Conservation (phyloP, 1,284 basidiomycete species). For the Ganoderma meredithae region DNA sequence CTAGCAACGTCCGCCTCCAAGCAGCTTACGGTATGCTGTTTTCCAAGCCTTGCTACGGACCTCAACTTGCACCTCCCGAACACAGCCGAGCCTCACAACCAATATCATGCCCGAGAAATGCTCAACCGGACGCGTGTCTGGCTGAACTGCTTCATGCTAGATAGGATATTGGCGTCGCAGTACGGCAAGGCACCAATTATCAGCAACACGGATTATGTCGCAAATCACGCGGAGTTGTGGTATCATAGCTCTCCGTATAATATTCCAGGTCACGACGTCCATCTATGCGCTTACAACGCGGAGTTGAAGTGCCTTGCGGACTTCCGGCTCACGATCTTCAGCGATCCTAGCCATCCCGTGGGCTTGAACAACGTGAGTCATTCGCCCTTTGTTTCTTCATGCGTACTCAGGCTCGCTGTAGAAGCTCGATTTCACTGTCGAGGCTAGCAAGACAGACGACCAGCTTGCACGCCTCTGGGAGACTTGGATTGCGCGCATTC, state of each 20-base stretch:
- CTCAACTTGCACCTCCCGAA: constrained; percentile 83
- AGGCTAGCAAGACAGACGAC: constrained; percentile 76
- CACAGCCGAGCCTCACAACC: constrained; percentile 71
- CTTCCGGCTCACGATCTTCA: constrained; percentile 73
- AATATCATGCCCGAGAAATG: constrained; percentile 81
- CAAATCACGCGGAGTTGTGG: constrained; percentile 78
- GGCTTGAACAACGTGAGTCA: constrained; percentile 70
- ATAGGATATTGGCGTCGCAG: constrained; percentile 82
- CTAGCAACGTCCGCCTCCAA: background rate
- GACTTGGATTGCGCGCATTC: constrained; percentile 59
- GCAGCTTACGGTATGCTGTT: background rate
- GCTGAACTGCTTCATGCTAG: constrained; percentile 88
- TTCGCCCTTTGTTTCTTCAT: background rate
- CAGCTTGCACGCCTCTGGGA: constrained; percentile 58
- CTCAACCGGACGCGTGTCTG: constrained; percentile 88
- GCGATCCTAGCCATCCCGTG: constrained; percentile 74
- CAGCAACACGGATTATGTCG: constrained; percentile 75
- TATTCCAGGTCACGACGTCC: constrained; percentile 76
- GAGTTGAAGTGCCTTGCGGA: constrained; percentile 68
- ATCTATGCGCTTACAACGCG: constrained; percentile 75
- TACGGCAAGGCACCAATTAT: constrained; percentile 86
- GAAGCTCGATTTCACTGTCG: constrained; percentile 66
- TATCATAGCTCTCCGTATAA: constrained; percentile 74
- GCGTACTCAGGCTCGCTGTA: constrained; percentile 35
- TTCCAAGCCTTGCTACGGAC: constrained; percentile 75